phyloP scores from a whole-genome alignment of 2,329 filamentous ascomycete species.

The Colletotrichum echinochloae region DNA sequence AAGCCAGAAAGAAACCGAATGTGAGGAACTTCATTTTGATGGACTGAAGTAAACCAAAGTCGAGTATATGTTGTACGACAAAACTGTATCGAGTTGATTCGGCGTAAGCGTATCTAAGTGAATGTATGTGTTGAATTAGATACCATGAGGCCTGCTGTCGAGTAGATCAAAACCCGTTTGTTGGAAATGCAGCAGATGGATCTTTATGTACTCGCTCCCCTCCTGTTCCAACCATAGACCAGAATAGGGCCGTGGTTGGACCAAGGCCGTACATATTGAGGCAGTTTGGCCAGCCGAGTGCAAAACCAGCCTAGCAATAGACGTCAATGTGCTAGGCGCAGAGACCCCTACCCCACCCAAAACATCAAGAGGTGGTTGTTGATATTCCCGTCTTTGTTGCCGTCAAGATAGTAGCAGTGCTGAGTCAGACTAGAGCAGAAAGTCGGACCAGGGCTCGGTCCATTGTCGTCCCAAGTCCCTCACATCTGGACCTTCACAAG shows the following conservation, averaged over 20 bases:
- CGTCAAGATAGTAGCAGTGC: conserved; percentile 24
- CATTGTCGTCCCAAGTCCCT: conserved; percentile 38
- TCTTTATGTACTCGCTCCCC: conserved; percentile 29
- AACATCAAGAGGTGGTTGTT: not conserved
- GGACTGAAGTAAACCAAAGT: conserved; percentile 35
- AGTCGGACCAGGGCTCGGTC: conserved; percentile 31
- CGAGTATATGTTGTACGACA: not conserved
- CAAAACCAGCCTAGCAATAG: conserved; percentile 34
- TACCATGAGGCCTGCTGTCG: conserved; percentile 36
- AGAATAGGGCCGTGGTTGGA: conserved; percentile 16
- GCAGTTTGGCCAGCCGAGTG: conserved; percentile 17
- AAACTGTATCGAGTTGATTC: conserved; percentile 13
- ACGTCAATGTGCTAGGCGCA: conserved; percentile 31
- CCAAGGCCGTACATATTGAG: conserved; percentile 29
- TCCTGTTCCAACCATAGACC: conserved; percentile 16
- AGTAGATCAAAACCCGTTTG: not conserved
- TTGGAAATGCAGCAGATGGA: not conserved
- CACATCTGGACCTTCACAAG: conserved; percentile 36
- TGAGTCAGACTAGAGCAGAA: conserved; percentile 32
- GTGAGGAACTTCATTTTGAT: conserved; percentile 39
- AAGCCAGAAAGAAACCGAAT: conserved; percentile 31
- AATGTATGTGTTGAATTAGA: conserved; percentile 35
- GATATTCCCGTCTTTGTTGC: conserved; percentile 13
- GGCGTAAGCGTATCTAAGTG: conserved; percentile 15
- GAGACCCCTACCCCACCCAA: conserved; percentile 33